Evolutionary conservation across 306 rosid species (phyloP).

Genomic region (Prunus mongolica): DNA sequence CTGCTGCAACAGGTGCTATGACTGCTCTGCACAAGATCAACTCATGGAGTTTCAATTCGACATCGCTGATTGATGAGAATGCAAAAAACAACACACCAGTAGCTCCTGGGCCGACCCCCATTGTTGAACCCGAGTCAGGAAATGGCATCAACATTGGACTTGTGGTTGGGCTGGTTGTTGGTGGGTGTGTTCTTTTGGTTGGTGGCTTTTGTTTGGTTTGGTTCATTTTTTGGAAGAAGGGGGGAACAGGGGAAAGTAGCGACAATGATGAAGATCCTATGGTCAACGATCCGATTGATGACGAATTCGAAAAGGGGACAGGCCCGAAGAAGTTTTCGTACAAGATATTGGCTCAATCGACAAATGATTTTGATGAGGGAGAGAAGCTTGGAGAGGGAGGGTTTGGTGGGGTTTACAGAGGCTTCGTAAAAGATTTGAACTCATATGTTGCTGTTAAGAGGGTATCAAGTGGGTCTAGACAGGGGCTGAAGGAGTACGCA

Average conservation of each 20-base stretch:
- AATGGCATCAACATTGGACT: neutral
- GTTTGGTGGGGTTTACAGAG: too few species aligned
- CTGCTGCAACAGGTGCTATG: neutral
- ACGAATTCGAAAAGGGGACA: neutral
- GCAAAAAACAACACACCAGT: too few species aligned
- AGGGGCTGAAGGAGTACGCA: neutral
- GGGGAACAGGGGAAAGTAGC: slow-evolving; percentile 12
- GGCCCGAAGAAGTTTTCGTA: slow-evolving; percentile 11
- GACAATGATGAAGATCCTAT: neutral
- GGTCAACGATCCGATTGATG: neutral
- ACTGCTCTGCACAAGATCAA: neutral
- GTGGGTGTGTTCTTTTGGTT: neutral
- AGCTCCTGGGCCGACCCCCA: too few species aligned
- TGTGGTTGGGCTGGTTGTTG: neutral
- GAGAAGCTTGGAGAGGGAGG: slow-evolving; percentile 1
- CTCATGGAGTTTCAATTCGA: neutral
- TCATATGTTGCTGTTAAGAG: too few species aligned
- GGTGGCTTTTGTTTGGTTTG: neutral
- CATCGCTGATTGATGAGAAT: neutral
- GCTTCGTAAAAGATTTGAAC: too few species aligned
- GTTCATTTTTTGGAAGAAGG: neutral
- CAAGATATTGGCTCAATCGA: neutral
- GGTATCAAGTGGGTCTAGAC: neutral
- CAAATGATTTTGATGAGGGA: neutral
- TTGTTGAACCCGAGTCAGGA: neutral